These are phyloP conservation scores for Hyphopichia burtonii DNA, from an alignment of 1,139 yeast genomes.

Conservation along the genomic window DNA sequence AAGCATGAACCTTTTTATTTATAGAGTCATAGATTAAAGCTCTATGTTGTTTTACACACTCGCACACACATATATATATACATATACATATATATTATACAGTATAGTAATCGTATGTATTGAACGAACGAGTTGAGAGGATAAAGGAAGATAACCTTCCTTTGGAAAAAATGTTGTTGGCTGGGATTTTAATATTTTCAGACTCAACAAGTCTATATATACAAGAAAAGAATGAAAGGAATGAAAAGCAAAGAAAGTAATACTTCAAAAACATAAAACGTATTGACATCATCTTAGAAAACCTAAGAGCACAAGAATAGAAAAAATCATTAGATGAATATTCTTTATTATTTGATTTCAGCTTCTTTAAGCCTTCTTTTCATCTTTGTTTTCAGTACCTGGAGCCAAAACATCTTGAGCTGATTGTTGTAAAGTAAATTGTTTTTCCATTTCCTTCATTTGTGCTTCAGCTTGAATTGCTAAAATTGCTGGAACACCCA, in stretches of 20 bases:
- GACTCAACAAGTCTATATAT: conserved; percentile 1
- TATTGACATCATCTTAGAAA: background rate
- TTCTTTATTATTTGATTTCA: background rate
- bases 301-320: background rate
- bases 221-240: background rate
- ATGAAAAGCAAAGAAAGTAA: background rate
- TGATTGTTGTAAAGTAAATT: conserved; percentile 81
- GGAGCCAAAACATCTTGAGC: conserved; percentile 83
- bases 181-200: background rate
- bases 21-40: background rate
- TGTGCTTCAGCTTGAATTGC: conserved; percentile 92
- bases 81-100: too few relatives aligned
- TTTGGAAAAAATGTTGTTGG: background rate
- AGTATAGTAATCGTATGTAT: background rate
- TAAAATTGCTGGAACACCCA: conserved; percentile 91
- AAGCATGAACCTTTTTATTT: conserved; percentile 25
- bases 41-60: too few relatives aligned
- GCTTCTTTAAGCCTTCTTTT: conserved; percentile 19
- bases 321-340: background rate
- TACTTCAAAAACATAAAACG: background rate
- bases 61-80: too few relatives aligned
- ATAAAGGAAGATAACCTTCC: background rate
- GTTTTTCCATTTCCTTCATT: conserved; percentile 91
- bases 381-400: conserved; percentile 59
- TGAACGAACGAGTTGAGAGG: background rate